Evolutionary conservation across 129 eudicot species (phyloP).

Genomic region (Helianthus annuus): DNA sequence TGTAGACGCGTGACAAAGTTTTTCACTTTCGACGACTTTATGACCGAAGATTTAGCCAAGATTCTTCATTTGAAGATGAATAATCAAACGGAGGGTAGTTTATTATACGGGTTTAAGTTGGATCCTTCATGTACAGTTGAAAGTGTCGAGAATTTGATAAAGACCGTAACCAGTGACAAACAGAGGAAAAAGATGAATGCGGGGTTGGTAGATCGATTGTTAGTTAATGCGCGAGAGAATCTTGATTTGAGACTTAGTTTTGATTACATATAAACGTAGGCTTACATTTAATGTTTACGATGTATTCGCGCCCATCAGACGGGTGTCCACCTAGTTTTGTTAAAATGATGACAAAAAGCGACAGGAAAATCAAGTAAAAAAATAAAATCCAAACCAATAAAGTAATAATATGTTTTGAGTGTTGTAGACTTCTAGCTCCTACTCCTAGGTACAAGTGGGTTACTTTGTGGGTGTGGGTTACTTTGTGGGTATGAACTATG

Average conservation of each 20-base stretch:
- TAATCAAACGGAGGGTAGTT: background rate
- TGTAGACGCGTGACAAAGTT: conserved; percentile 17
- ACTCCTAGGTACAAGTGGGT: no score
- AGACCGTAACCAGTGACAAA: background rate
- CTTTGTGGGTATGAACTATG: no score
- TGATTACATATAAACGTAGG: no score
- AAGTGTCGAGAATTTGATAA: background rate
- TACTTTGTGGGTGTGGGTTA: no score
- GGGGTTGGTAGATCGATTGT: background rate
- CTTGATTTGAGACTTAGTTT: conserved; percentile 13
- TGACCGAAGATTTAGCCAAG: conserved; percentile 11
- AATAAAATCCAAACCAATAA: no score
- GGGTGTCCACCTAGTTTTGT: no score
- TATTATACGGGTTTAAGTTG: conserved; percentile 7
- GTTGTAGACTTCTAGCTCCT: no score
- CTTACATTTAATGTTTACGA: no score
- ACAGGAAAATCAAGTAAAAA: no score
- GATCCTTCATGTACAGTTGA: background rate
- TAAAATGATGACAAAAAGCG: no score
- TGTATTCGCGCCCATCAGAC: no score
- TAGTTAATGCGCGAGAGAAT: conserved; percentile 10
- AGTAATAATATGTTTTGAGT: no score
- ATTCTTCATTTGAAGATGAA: conserved; percentile 15
- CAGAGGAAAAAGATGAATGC: conserved; percentile 17
- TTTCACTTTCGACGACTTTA: conserved; percentile 12